Evolutionary conservation across 805 yeast genomes (phyloP).

Genomic region (Candida saitoana): DNA sequence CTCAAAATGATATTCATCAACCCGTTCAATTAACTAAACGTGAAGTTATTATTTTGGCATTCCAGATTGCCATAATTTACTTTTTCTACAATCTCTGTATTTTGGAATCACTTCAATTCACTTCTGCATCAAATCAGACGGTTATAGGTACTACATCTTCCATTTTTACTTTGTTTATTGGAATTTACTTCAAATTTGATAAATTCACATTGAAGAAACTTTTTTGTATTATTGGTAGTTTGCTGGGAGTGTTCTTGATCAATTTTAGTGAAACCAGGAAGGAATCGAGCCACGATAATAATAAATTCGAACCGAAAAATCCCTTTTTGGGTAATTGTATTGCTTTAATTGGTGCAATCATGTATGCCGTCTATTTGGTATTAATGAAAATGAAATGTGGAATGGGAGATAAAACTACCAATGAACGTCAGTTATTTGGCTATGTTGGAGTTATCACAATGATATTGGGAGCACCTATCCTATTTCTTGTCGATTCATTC

Average conservation of each 20-base stretch:
- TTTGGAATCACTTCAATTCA: slow-evolving; percentile 42
- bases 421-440: slow-evolving; percentile 47
- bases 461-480: slow-evolving; percentile 35
- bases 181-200: slow-evolving; percentile 39
- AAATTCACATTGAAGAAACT: slow-evolving; percentile 38
- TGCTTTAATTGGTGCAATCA: slow-evolving; percentile 44
- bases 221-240: slow-evolving; percentile 41
- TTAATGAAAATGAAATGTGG: slow-evolving; percentile 44
- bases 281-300: slow-evolving; percentile 16
- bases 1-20: slow-evolving; percentile 4
- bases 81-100: slow-evolving; percentile 37
- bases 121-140: slow-evolving; percentile 52
- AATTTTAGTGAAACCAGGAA: slow-evolving; percentile 30
- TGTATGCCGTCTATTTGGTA: slow-evolving; percentile 44
- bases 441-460: slow-evolving; percentile 42
- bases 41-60: slow-evolving; percentile 35
- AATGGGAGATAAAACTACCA: slow-evolving; percentile 36
- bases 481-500: slow-evolving; percentile 30
- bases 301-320: slow-evolving; percentile 29
- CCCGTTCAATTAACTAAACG: slow-evolving; percentile 16
- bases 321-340: slow-evolving; percentile 44
- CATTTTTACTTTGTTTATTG: slow-evolving; percentile 45
- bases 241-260: slow-evolving; percentile 44
- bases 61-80: slow-evolving; percentile 40
- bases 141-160: slow-evolving; percentile 50